phyloP scores from a whole-genome alignment of 139 green algal species.

The Ettlia oleoabundans region DNA sequence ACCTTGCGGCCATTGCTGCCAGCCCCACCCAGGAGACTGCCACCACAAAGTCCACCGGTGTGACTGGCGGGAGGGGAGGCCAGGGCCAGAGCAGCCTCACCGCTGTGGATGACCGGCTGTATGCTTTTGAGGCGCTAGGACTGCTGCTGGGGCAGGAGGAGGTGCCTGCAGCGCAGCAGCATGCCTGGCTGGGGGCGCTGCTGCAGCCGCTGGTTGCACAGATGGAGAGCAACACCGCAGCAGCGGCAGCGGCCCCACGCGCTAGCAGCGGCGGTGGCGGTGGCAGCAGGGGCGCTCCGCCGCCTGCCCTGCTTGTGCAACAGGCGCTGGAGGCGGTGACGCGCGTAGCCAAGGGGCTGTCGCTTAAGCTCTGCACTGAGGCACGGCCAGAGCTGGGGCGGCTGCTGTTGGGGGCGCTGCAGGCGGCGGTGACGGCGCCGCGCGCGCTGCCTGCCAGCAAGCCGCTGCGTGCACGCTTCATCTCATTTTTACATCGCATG shows the following conservation, averaged over 20 bases:
- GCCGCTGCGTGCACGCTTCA: constrained; percentile 74
- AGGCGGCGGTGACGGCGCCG: constrained; percentile 43
- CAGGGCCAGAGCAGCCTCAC: background rate
- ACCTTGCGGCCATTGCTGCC: constrained; percentile 71
- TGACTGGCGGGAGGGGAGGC: constrained; percentile 11
- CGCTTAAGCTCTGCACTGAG: constrained; percentile 58
- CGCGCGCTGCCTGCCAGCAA: constrained; percentile 60
- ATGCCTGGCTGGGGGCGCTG: constrained; percentile 51
- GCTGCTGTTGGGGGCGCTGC: constrained; percentile 16
- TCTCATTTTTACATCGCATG: constrained; percentile 85
- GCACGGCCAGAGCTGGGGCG: constrained; percentile 69
- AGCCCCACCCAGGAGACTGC: constrained; percentile 50
- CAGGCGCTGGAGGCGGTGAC: constrained; percentile 79
- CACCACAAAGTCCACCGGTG: constrained; percentile 10
- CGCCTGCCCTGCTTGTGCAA: constrained; percentile 46
- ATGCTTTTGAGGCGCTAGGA: constrained; percentile 88
- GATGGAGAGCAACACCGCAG: constrained; percentile 43
- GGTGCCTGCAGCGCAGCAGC: constrained; percentile 70
- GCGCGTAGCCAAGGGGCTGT: constrained; percentile 85
- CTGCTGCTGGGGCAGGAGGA: constrained; percentile 85
- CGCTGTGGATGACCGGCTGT: constrained; percentile 80
- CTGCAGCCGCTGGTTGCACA: constrained; percentile 73
- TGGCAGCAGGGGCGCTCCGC: background rate
- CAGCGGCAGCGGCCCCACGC: background rate
- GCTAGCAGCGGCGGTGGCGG: background rate